Evolutionary conservation across 106 monocot genomes (phyloP), one percentile per base, ranked within the genome.

Genomic region (Amphibolis antarctica): DNA sequence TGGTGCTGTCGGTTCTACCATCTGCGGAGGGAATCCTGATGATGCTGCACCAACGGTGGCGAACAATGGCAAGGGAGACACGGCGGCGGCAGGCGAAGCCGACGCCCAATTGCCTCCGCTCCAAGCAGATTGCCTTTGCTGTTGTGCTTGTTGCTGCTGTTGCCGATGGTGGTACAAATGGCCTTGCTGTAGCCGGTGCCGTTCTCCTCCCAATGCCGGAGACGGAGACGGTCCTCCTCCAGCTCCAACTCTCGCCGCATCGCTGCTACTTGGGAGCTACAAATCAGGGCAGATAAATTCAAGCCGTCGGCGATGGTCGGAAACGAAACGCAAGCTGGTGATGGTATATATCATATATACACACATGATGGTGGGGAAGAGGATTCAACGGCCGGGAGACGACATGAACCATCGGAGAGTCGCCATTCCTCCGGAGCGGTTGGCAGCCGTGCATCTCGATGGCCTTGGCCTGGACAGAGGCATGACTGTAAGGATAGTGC

Each of bases 21-120:
- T 48, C 63, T 27, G 63, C 12, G 63, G 63, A 46, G 63, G 46
- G 63, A 63, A 63, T 63, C 63, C 63, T 63, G 63, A 63, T 63
- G 63, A 63, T 63, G 63, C 63, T 63, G 63, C 63, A 48, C 46
- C 63, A 63, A 46, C 63, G 19, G 22, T 63, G 24, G 63, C 12
- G 47, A 63, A 25, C 44, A 63, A 46, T 1, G 63, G 63, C 42
- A 22, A 42, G 1, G 46, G 25, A 47, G 5, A 9, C 19, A 12
- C 19, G 36, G 26, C 19, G n/a, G 23, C 25, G 12, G 60, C 0
- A 5, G 12, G 13, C 63, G 46, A 44, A 10, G 46, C 6, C 12
- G 6, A 36, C 7, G 28, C 44, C 63, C 63, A 63, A 47, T 63
- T 63, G 25, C 30, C n/a, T 0, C 59, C 30, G 13, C 30, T 63